Conservation (phyloP, 2,329 filamentous ascomycete genomes). For the Phialocephala subalpina region DNA sequence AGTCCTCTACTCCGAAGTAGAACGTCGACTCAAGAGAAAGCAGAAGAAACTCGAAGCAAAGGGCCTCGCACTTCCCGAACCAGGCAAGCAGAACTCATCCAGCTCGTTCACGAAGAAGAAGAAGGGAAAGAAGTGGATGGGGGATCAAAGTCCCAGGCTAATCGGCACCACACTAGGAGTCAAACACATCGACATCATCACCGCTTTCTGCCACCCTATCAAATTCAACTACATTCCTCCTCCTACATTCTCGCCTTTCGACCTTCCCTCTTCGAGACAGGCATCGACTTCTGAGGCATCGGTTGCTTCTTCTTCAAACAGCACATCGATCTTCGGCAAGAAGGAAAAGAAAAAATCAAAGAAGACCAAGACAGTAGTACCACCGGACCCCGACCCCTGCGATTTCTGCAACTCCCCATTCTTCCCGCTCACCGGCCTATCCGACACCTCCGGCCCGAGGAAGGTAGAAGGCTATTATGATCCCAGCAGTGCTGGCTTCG, state of each 20-base stretch:
- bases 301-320: not conserved
- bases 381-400: constrained; percentile 24
- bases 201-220: constrained; percentile 41
- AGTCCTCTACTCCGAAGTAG: not conserved
- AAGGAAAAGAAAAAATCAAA: not conserved
- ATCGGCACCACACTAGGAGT: constrained; percentile 15
- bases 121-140: not conserved
- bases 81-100: not conserved
- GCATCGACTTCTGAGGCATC: not conserved
- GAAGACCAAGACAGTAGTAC: not conserved
- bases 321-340: not conserved
- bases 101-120: not conserved
- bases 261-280: not conserved
- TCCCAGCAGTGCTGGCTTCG: constrained; percentile 24
- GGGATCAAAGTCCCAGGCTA: constrained; percentile 15
- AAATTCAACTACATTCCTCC: constrained; percentile 37
- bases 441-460: constrained; percentile 7
- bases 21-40: not conserved
- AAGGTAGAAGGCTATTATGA: constrained; percentile 34
- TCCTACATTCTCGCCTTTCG: constrained; percentile 4
- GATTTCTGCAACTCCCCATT: constrained; percentile 37
- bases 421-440: constrained; percentile 39
- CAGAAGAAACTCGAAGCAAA: not conserved
- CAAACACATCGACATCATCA: constrained; percentile 33
- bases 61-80: not conserved